Evolutionary conservation across 352 stramenopile genomes (phyloP).

Genomic region (Globisporangium paddicum): DNA sequence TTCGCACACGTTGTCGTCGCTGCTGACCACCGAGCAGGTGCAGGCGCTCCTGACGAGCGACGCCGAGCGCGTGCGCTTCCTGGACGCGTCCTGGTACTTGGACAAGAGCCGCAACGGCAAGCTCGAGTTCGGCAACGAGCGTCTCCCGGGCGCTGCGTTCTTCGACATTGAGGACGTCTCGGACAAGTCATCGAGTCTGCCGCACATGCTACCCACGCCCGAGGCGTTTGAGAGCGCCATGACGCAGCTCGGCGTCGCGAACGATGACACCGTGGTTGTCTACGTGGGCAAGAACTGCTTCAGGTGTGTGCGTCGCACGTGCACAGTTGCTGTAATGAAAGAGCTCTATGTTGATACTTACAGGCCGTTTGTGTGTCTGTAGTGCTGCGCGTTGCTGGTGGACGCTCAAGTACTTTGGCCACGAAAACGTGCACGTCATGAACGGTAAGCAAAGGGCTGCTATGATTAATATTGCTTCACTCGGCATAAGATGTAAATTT

Average conservation of each 20-base stretch:
- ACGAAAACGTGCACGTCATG: constrained; percentile 84
- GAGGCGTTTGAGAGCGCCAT: constrained; percentile 68
- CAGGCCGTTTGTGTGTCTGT: neutral
- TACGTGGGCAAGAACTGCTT: constrained; percentile 84
- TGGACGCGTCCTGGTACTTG: constrained; percentile 82
- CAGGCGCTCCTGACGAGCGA: constrained; percentile 26
- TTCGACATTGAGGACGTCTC: constrained; percentile 91
- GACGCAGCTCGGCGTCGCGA: constrained; percentile 58
- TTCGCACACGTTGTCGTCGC: constrained; percentile 21
- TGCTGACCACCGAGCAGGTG: constrained; percentile 55
- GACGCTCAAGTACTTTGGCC: constrained; percentile 90
- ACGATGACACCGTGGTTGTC: constrained; percentile 69
- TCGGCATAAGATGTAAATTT: neutral
- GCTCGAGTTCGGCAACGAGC: constrained; percentile 50
- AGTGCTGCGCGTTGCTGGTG: constrained; percentile 82
- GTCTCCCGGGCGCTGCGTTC: constrained; percentile 80
- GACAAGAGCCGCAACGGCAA: constrained; percentile 66
- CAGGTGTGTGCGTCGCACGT: constrained; percentile 28
- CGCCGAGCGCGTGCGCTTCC: constrained; percentile 42
- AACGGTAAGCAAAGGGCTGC: constrained; percentile 40
- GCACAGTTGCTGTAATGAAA: neutral
- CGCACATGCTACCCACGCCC: constrained; percentile 78
- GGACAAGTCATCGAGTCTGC: constrained; percentile 63
- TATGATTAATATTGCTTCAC: neutral
- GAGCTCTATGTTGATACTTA: neutral